Conservation (phyloP, 1,284 basidiomycete species). For the Puccinia coronata region DNA sequence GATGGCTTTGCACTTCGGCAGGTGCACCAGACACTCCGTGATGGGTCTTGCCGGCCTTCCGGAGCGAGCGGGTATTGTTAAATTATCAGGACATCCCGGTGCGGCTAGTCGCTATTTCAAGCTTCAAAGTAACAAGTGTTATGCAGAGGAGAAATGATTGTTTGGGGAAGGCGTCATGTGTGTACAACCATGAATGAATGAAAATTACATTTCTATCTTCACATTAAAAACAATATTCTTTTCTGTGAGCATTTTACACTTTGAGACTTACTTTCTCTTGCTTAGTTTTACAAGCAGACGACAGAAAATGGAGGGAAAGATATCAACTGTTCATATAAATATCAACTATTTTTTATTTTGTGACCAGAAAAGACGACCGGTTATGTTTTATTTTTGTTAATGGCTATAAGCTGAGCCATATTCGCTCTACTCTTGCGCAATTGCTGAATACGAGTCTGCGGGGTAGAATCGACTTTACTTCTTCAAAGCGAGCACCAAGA, state of each 20-base stretch:
- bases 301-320: neutral
- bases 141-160: no score
- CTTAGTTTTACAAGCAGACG: slow-evolving; percentile 17
- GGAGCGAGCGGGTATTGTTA: no score
- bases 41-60: no score
- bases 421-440: neutral
- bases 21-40: no score
- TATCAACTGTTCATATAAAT: slow-evolving; percentile 16
- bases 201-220: no score
- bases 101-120: no score
- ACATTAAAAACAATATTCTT: no score
- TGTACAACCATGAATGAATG: no score
- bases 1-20: no score
- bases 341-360: neutral
- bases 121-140: no score
- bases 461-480: neutral
- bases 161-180: no score
- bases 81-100: no score
- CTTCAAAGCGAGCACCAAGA: slow-evolving; percentile 35
- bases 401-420: neutral
- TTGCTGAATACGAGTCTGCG: neutral
- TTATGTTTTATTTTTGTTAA: neutral
- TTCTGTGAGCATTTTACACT: neutral
- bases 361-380: neutral
- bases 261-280: neutral